These are phyloP conservation scores for Citrus unshiu DNA, from an alignment of 345 rosid species.

Conservation along the genomic window DNA sequence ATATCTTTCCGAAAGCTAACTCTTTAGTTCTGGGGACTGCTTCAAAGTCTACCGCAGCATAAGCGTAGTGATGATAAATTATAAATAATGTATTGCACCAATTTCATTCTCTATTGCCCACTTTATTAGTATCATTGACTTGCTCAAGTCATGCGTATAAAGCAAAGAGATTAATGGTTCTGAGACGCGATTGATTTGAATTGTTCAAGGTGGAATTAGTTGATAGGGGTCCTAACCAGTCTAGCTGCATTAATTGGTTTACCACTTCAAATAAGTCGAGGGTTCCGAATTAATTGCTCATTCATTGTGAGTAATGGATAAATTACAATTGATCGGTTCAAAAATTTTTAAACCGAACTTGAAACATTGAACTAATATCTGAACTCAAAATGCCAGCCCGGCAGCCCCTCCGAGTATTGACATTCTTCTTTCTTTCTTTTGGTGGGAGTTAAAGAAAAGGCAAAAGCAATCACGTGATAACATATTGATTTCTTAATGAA, in stretches of 20 bases:
- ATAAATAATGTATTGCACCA: neutral
- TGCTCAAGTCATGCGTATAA: no score
- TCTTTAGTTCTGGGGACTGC: neutral
- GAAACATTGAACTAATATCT: no score
- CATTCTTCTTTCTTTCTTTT: neutral
- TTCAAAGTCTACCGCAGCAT: neutral
- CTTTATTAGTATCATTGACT: neutral
- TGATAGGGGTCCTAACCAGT: neutral
- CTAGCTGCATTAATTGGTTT: neutral
- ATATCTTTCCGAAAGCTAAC: no score
- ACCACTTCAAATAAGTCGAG: neutral
- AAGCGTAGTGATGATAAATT: neutral
- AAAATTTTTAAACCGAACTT: no score
- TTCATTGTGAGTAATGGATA: no score
- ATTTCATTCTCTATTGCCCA: neutral
- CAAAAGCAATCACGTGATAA: neutral
- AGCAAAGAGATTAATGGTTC: neutral
- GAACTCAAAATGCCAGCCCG: no score
- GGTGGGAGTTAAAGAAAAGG: neutral
- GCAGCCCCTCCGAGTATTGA: no score
- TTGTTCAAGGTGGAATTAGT: neutral
- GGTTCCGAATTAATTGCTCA: no score
- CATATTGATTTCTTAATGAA: neutral
- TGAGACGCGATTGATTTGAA: neutral
- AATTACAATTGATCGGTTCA: no score